Percentiles rank a stretch among this genome's conserved stretches.
These are phyloP conservation scores for Suillus lakei DNA, from an alignment of 768 basidiomycete genomes.

Conservation along the genomic window DNA sequence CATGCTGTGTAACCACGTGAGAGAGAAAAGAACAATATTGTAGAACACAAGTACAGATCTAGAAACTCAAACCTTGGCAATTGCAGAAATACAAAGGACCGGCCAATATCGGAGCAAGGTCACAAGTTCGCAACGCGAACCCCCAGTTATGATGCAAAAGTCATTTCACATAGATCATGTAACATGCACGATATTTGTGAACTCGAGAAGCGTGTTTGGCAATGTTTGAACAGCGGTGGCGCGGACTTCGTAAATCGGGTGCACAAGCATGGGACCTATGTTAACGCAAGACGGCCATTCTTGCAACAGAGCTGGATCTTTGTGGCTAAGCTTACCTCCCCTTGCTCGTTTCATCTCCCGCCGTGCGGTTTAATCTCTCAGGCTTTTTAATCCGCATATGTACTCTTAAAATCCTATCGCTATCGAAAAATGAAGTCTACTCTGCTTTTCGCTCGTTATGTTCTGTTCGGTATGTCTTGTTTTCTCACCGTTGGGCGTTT, in stretches of 20 bases:
- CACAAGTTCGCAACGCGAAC: too few species aligned
- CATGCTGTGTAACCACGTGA: too few species aligned
- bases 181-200: not conserved
- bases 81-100: too few species aligned
- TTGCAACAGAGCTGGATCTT: conserved; percentile 35
- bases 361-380: conserved; percentile 38
- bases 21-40: too few species aligned
- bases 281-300: conserved; percentile 14
- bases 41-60: too few species aligned
- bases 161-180: not conserved
- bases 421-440: conserved; percentile 46
- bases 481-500: conserved; percentile 1
- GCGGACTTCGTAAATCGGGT: not conserved
- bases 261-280: not conserved
- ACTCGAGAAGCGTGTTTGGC: not conserved
- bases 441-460: conserved; percentile 58
- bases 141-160: too few species aligned
- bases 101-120: too few species aligned
- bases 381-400: conserved; percentile 23
- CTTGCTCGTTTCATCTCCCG: conserved; percentile 17
- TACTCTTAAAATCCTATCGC: conserved; percentile 29
- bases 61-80: too few species aligned
- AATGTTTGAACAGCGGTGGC: not conserved
- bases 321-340: conserved; percentile 16
- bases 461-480: conserved; percentile 56